Percentiles rank a stretch among this genome's conserved stretches.
Evolutionary conservation across 768 basidiomycete genomes (phyloP).

Genomic region (Rhodotorula graminis): DNA sequence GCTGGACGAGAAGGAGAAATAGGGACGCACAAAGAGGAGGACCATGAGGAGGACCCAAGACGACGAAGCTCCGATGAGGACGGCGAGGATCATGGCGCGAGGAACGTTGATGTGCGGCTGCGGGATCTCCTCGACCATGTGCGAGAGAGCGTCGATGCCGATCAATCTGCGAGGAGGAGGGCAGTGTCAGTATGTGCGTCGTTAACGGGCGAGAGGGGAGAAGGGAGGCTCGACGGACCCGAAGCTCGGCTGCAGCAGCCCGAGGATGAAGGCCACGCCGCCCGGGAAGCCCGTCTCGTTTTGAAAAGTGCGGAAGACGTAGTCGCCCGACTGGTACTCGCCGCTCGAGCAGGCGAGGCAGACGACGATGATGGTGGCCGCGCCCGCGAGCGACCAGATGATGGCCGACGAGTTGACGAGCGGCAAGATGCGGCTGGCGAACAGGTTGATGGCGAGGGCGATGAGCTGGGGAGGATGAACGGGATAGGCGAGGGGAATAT

Average conservation of each 20-base stretch:
- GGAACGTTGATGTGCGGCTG: slow-evolving; percentile 39
- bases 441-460: slow-evolving; percentile 35
- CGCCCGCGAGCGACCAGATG: slow-evolving; percentile 32
- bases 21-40: slow-evolving; percentile 38
- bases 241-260: slow-evolving; percentile 39
- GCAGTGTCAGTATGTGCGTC: too few species aligned
- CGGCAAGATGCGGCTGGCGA: slow-evolving; percentile 17
- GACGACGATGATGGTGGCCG: slow-evolving; percentile 16
- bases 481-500: too few species aligned
- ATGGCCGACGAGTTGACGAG: slow-evolving; percentile 34
- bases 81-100: slow-evolving; percentile 40
- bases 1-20: too few species aligned
- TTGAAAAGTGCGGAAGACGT: slow-evolving; percentile 37
- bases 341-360: slow-evolving; percentile 20
- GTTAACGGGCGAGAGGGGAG: too few species aligned
- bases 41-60: slow-evolving; percentile 39
- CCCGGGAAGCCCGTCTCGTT: slow-evolving; percentile 37
- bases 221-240: slow-evolving; percentile 1
- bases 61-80: slow-evolving; percentile 33
- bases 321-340: slow-evolving; percentile 37
- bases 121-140: slow-evolving; percentile 38
- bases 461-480: background rate
- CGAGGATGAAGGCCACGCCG: slow-evolving; percentile 38
- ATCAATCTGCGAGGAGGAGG: slow-evolving; percentile 2
- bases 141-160: slow-evolving; percentile 24